Evolutionary conservation across 2,329 filamentous ascomycete genomes (phyloP), one percentile per base, ranked within the genome.

Genomic region (Colletotrichum endophyticum): DNA sequence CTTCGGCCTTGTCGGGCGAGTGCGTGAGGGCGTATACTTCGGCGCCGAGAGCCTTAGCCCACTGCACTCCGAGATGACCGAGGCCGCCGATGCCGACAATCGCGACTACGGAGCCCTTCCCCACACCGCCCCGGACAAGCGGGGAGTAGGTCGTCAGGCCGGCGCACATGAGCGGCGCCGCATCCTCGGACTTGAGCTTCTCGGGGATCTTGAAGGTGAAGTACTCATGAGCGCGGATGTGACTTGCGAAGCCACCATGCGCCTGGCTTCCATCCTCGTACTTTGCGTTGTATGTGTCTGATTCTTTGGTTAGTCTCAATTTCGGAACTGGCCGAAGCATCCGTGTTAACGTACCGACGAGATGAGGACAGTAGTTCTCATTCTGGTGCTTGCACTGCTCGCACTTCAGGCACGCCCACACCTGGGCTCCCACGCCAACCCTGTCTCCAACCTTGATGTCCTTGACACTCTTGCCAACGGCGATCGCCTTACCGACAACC

Each of bases 61-160:
- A 95, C 76, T 95, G 87, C 16, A 96, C 83, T 1, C 91, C 95
- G 78, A 96, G 92, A 82, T 96, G 94, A 0, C 94, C 94, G 0
- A 96, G 84, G 0, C 94, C 94, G 8, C 94, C 94, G 15, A 96
- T 87, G 8, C 94, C 94, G 15, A 95, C 87, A 70, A 96, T 90
- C 0, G 92, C 94, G 0, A 96, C 93, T 6, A 85, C 88, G 83
- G 94, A 95, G 6, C 94, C 94, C 0, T 93, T 92, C 0, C 94
- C 94, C 39, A 91, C 89, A 2, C 91, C 91, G 44, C 94, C 92
- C 32, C 93, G 89, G 66, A 89, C 89, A 19, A 97, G 84, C 0
- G 95, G 95, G 6, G 90, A 90, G 82, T 91, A 97, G 0, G 93
- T 90, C 0, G 95, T 97, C 69, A 96, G 89, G 2, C 95, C 95